Conservation (phyloP, 2,329 filamentous ascomycete genomes). For the Diplodia corticola region DNA sequence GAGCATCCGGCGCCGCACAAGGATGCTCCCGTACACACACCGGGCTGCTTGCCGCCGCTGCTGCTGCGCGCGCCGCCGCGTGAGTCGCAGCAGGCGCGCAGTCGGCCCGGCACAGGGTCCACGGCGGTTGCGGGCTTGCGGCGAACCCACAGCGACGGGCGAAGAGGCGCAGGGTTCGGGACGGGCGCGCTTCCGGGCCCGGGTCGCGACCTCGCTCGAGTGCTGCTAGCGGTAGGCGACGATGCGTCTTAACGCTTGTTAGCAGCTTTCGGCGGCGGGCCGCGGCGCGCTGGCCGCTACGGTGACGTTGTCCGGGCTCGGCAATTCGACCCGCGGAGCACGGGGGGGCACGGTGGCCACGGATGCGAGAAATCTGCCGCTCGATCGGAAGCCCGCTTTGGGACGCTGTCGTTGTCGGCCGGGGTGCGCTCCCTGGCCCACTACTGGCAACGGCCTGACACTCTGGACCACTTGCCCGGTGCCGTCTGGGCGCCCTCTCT, state of each 20-base stretch:
- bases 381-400: background rate
- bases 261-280: background rate
- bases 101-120: background rate
- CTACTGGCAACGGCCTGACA: background rate
- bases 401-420: background rate
- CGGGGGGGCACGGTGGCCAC: no score
- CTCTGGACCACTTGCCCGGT: background rate
- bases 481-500: background rate
- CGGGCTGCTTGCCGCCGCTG: constrained; percentile 31
- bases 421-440: background rate
- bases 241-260: background rate
- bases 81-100: background rate
- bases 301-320: background rate
- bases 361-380: constrained; percentile 7
- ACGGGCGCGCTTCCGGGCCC: background rate
- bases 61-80: constrained; percentile 20
- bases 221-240: background rate
- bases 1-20: background rate
- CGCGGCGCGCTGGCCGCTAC: background rate
- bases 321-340: background rate
- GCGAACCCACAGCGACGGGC: no score
- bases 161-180: background rate
- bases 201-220: background rate
- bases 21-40: constrained; percentile 19
- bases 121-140: background rate